Evolutionary conservation across 139 green algal species (phyloP).

Genomic region (Chara braunii): DNA sequence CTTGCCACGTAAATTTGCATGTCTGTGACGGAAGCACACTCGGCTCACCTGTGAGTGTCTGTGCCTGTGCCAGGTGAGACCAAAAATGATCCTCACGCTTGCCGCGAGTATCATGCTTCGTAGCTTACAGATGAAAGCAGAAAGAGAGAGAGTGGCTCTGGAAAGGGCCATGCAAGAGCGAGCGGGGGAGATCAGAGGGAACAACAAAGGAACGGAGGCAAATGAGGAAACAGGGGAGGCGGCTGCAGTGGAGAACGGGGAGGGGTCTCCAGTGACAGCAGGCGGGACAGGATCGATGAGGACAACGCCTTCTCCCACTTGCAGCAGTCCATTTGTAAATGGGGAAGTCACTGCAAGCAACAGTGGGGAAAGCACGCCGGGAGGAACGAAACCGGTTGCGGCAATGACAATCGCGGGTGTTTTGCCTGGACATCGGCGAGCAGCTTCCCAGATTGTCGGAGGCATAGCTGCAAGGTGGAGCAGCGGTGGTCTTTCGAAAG

Average conservation of each 20-base stretch:
- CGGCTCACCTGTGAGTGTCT: not conserved
- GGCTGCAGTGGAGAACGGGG: not conserved
- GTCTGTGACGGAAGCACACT: not conserved
- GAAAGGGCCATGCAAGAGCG: not conserved
- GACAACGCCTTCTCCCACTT: too few species aligned
- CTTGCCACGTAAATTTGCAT: not conserved
- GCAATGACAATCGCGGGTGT: too few species aligned
- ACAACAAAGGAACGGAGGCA: not conserved
- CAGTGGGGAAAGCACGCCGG: too few species aligned
- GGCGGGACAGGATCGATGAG: not conserved
- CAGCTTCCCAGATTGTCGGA: too few species aligned
- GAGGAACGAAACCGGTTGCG: too few species aligned
- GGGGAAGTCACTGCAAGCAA: too few species aligned
- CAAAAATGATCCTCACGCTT: conserved; percentile 50
- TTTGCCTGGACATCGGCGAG: too few species aligned
- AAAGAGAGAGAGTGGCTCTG: not conserved
- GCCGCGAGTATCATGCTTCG: conserved; percentile 46
- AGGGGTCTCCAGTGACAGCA: not conserved
- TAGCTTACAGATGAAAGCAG: conserved; percentile 2
- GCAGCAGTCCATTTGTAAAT: too few species aligned
- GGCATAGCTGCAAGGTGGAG: too few species aligned
- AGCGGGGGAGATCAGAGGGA: not conserved
- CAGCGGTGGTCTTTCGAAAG: too few species aligned
- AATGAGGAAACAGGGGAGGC: not conserved
- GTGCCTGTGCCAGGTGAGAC: conserved; percentile 36